Evolutionary conservation across 441 rosid species (phyloP).

Genomic region (Adansonia rubrostipa): DNA sequence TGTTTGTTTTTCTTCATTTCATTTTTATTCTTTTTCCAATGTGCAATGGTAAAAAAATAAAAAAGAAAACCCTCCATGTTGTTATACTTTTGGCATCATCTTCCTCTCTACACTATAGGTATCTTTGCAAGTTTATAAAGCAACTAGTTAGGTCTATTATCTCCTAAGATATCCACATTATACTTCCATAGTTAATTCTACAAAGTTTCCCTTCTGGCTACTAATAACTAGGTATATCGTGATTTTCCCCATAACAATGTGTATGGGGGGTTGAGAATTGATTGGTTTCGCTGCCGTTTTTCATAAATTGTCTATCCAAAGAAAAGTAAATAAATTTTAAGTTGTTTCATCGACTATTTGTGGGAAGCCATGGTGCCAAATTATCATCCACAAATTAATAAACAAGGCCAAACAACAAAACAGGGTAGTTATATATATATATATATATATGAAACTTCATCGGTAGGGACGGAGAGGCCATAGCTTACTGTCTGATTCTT

Average conservation of each 20-base stretch:
- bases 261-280: too few relatives aligned
- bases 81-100: background rate
- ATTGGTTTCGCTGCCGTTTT: too few relatives aligned
- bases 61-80: background rate
- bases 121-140: too few relatives aligned
- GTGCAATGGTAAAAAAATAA: background rate
- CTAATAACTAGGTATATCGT: too few relatives aligned
- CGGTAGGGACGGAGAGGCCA: background rate
- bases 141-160: too few relatives aligned
- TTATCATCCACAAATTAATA: background rate
- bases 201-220: too few relatives aligned
- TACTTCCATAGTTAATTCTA: too few relatives aligned
- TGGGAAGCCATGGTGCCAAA: background rate
- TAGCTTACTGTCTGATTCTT: background rate
- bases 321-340: too few relatives aligned
- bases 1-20: background rate
- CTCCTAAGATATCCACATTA: too few relatives aligned
- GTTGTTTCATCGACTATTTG: background rate
- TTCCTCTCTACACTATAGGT: background rate
- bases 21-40: background rate
- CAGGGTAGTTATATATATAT: background rate
- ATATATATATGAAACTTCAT: too few relatives aligned
- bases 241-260: too few relatives aligned
- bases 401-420: background rate
- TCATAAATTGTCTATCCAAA: too few relatives aligned